These are phyloP conservation scores for Notholithocarpus densiflorus DNA, from an alignment of 306 rosid genomes.

Conservation along the genomic window DNA sequence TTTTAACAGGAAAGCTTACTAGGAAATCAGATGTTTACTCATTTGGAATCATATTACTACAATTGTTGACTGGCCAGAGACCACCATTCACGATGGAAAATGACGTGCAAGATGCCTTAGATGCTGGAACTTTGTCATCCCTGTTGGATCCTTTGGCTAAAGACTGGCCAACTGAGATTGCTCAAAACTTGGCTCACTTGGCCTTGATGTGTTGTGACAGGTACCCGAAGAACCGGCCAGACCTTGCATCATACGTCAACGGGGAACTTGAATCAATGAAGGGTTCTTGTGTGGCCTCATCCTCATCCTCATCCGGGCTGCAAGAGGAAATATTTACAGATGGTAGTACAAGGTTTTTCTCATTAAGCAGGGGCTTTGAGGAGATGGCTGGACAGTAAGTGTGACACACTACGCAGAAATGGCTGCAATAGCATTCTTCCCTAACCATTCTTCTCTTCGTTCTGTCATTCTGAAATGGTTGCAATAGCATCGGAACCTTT, in stretches of 20 bases:
- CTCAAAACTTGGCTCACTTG: conserved; percentile 38
- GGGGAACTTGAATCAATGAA: conserved; percentile 48
- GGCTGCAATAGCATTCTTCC: no score
- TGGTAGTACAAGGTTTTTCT: no score
- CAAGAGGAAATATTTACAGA: no score
- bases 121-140: conserved; percentile 26
- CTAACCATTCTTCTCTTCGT: no score
- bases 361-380: no score
- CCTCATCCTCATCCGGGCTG: no score
- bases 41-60: conserved; percentile 44
- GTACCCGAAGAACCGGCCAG: conserved; percentile 36
- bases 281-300: conserved; percentile 5
- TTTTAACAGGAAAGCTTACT: conserved; percentile 66
- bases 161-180: conserved; percentile 50
- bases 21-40: conserved; percentile 69
- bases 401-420: no score
- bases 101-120: conserved; percentile 41
- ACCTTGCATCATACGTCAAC: conserved; percentile 40
- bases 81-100: conserved; percentile 2
- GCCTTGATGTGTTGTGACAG: conserved; percentile 44
- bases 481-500: no score
- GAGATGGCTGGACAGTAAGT: no score
- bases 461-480: no score
- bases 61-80: conserved; percentile 35
- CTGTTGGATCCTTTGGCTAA: conserved; percentile 53